A percentile compares a stretch with the other conserved stretches of the same genome.
These are phyloP conservation scores for Delphinella strobiligena DNA, from an alignment of 2,329 filamentous ascomycete genomes.

Conservation along the genomic window DNA sequence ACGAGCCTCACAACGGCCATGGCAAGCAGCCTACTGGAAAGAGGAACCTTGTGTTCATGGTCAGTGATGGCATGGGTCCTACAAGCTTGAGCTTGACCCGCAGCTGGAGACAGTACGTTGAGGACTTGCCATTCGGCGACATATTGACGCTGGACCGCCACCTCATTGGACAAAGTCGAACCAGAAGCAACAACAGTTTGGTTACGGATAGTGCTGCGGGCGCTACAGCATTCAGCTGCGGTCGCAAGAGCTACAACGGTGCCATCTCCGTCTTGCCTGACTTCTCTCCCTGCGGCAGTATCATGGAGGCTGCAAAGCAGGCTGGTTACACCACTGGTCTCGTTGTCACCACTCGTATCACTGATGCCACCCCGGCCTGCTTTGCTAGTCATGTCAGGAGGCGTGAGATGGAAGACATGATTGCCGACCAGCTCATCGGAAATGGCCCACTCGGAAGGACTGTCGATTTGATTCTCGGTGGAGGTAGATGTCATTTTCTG, in stretches of 20 bases:
- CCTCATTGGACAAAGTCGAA: constrained; percentile 81
- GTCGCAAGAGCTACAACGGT: constrained; percentile 88
- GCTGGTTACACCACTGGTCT: constrained; percentile 86
- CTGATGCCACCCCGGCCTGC: constrained; percentile 90
- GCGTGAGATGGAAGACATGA: constrained; percentile 73
- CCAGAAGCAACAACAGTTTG: constrained; percentile 68
- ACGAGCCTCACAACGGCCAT: constrained; percentile 11
- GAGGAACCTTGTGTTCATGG: constrained; percentile 96
- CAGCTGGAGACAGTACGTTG: constrained; percentile 68
- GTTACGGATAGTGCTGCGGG: constrained; percentile 96
- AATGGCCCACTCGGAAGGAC: constrained; percentile 75
- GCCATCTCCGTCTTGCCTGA: constrained; percentile 85
- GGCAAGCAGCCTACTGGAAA: constrained; percentile 43
- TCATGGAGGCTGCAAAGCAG: constrained; percentile 83
- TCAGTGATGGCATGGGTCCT: constrained; percentile 96
- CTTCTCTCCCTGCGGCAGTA: constrained; percentile 77
- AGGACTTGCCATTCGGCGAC: constrained; percentile 61
- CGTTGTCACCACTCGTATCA: constrained; percentile 89
- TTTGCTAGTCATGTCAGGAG: constrained; percentile 81
- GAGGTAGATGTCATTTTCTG: constrained; percentile 85
- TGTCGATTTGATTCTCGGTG: constrained; percentile 86
- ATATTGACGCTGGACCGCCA: constrained; percentile 74
- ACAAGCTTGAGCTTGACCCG: constrained; percentile 79
- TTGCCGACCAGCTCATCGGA: constrained; percentile 85
- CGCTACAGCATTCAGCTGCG: constrained; percentile 91